Conservation (phyloP, 495 filamentous ascomycete genomes). For the Glutinoglossum americanum region DNA sequence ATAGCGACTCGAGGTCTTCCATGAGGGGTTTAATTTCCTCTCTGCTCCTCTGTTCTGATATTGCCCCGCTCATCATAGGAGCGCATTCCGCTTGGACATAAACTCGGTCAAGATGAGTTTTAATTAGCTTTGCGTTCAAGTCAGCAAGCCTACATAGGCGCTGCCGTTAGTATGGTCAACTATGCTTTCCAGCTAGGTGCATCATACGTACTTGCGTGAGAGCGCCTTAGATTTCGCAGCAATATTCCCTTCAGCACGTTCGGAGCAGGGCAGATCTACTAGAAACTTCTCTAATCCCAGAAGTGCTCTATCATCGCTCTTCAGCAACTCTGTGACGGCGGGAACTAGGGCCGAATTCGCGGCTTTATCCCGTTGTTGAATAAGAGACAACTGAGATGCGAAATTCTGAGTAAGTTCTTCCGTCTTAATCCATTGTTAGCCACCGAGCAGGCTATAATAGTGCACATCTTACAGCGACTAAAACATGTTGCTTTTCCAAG, state of each 20-base stretch:
- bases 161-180: not conserved
- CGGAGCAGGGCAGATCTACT: not conserved
- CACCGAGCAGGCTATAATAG: not conserved
- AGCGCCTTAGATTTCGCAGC: not conserved
- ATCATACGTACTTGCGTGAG: not conserved
- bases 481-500: slow-evolving; percentile 2
- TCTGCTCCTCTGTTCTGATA: not conserved
- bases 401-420: slow-evolving; percentile 2
- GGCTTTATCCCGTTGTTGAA: slow-evolving; percentile 1
- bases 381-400: not conserved
- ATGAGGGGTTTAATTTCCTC: not conserved
- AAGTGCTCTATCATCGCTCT: not conserved
- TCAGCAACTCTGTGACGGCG: not conserved
- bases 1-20: not conserved
- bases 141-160: not conserved
- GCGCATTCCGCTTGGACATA: not conserved
- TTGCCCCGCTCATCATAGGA: not conserved
- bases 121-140: not conserved
- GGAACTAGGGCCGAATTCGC: not conserved
- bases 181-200: not conserved
- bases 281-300: not conserved
- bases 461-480: not conserved
- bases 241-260: not conserved
- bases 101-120: not conserved
- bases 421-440: not conserved